Percentiles rank a stretch among this genome's conserved stretches.
Conservation (phyloP, 805 yeast genomes). For the Ogataea dorogensis region DNA sequence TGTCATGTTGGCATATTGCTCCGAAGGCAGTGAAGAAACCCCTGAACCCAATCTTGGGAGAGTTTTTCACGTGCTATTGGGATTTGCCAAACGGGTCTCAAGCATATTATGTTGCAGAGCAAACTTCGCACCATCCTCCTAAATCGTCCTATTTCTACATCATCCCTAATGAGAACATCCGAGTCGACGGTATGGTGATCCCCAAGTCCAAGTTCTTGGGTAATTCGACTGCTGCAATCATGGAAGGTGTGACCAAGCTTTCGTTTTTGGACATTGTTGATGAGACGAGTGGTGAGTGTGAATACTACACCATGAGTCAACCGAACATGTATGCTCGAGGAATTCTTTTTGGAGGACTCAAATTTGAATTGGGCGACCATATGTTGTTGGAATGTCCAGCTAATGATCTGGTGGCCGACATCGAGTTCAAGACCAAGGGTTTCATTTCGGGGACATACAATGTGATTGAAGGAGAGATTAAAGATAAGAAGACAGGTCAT, state of each 20-base stretch:
- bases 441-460: slow-evolving; percentile 91
- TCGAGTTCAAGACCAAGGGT: slow-evolving; percentile 94
- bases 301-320: slow-evolving; percentile 81
- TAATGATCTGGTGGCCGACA: slow-evolving; percentile 63
- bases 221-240: slow-evolving; percentile 93
- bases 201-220: slow-evolving; percentile 91
- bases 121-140: slow-evolving; percentile 98
- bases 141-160: slow-evolving; percentile 89
- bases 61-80: slow-evolving; percentile 90
- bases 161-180: slow-evolving; percentile 75
- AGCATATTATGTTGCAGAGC: slow-evolving; percentile 89
- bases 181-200: slow-evolving; percentile 84
- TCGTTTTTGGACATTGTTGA: slow-evolving; percentile 61
- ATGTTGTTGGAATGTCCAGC: slow-evolving; percentile 67
- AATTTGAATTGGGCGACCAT: slow-evolving; percentile 90
- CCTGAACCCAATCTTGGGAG: slow-evolving; percentile 91
- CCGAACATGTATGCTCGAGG: slow-evolving; percentile 97
- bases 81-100: slow-evolving; percentile 63
- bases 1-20: slow-evolving; percentile 96
- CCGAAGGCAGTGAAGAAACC: slow-evolving; percentile 99
- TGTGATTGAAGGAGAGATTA: slow-evolving; percentile 75
- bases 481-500: slow-evolving; percentile 49
- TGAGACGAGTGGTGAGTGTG: slow-evolving; percentile 46
- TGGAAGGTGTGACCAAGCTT: slow-evolving; percentile 85
- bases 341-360: slow-evolving; percentile 84